A percentile compares a stretch with the other conserved stretches of the same genome.
Conservation (phyloP, 805 yeast genomes). For the Wickerhamiella lipophila region DNA sequence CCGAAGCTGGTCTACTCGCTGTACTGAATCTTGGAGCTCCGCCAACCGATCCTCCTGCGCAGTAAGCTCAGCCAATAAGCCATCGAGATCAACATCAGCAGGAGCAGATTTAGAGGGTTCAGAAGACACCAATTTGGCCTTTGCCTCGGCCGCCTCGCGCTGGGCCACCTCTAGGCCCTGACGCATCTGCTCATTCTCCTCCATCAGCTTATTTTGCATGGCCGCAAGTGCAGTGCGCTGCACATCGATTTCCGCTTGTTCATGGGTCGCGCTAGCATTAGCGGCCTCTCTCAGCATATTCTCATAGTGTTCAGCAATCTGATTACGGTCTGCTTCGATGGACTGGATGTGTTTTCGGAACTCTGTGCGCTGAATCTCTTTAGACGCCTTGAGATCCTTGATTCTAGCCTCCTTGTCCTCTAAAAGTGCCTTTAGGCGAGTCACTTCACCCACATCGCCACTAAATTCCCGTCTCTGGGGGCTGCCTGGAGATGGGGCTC, state of each 20-base stretch:
- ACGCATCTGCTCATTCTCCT: conserved; percentile 20
- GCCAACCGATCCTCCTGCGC: conserved; percentile 20
- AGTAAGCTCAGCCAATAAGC: conserved; percentile 17
- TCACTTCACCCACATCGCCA: conserved; percentile 17
- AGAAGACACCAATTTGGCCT: conserved; percentile 12
- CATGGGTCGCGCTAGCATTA: conserved; percentile 1
- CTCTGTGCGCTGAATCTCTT: conserved; percentile 25
- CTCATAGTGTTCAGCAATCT: conserved; percentile 18
- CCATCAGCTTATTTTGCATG: conserved; percentile 27
- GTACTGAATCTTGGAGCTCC: conserved; percentile 18
- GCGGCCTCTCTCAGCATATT: conserved; percentile 20
- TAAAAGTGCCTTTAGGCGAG: conserved; percentile 22
- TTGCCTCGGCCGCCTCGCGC: conserved; percentile 18
- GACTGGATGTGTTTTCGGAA: conserved; percentile 22
- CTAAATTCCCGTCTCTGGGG: conserved; percentile 10
- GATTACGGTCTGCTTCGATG: conserved; percentile 14
- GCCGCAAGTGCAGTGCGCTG: conserved; percentile 28
- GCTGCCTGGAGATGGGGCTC: background rate
- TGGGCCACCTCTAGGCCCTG: conserved; percentile 15
- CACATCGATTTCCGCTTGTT: conserved; percentile 13
- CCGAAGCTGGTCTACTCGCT: conserved; percentile 24
- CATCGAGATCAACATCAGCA: conserved; percentile 15
- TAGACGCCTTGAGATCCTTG: conserved; percentile 20
- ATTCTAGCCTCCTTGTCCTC: conserved; percentile 25
- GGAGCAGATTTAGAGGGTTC: background rate